Base-by-base conservation (phyloP, 495 filamentous ascomycete genomes). In the Trichoderma erinaceum region DNA sequence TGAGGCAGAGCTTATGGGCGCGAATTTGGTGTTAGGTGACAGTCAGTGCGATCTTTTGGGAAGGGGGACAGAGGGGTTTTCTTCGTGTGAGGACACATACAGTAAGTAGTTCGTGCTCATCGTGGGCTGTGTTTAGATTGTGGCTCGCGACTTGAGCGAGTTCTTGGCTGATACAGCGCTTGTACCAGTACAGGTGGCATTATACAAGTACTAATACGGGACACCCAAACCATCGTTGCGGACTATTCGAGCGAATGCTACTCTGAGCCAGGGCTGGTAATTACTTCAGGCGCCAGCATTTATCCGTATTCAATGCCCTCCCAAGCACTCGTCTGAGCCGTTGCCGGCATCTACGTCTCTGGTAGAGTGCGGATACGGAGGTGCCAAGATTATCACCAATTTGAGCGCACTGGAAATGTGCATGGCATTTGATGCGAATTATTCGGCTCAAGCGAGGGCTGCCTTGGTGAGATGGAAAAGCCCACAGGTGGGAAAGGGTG, bases 341-440 rank as follows among this genome's bases (percentile, higher is more conserved):
- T 21, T 56, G 50, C 50, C 8, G 21, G 50, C 50, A 56, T 25
- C n/a, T 56, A n/a, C 21, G 56, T 61, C 56, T 61, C 56, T 61
- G 25, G 56, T 61, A 61, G 25, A 61, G 56, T 61, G 56, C 56
- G 56, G 56, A 61, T 61, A 61, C 11, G 56, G 23, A 23, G 56
- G 27, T 32, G 56, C 56, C 11, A 61, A 25, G 56, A 10, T 25
- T 61, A 4, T 4, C 1, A 10, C 23, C 25, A 21, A 52, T 18
- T 21, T 4, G 48, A 52, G 15, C 5, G 44, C n/a, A 48, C 48
- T 21, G 35, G 44, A 4, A 12, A 13, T 4, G 44, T 15, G n/a
- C 44, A 48, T 32, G 25, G 56, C 27, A 32, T 29, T 29, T 29
- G n/a, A n/a, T 13, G 56, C 25, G 29, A 21, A 25, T 32, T 23